Base-by-base conservation (phyloP, 2,329 filamentous ascomycete genomes). In the Lasiodiplodia theobromae region DNA sequence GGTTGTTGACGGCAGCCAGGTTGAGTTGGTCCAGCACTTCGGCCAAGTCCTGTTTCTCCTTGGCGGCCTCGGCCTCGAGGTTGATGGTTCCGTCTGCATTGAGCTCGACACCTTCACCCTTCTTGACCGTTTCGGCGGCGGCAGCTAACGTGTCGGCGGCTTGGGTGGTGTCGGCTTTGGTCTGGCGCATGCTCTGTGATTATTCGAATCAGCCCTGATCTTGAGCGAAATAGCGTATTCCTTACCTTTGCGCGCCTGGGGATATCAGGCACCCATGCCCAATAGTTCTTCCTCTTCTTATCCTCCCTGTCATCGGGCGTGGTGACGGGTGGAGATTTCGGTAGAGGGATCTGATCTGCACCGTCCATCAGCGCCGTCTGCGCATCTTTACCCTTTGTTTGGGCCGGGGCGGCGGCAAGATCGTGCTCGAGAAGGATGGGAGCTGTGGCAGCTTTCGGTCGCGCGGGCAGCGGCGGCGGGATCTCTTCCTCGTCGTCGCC, bases 11-110 rank as follows among this genome's bases (percentile, higher is more conserved):
- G 6, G 92, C 92, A 5, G 91, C 88, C 38, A 97, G 88, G 76
- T 96, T 94, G 70, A 99, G 86, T 54, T 92, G 88, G 75, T 97
- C 92, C 34, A 99, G 90, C 25, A 97, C 88, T 37, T 88, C 86
- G 49, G 88, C 88, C 69, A 98, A 88, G 73, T 97, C 96, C 67
- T 88, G 84, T 70, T 90, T 84, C 75, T 93, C 89, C 73, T 86
- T 83, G 69, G 86, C 77, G 34, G 74, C 76, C 67, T 81, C 80
- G 38, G 74, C 77, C 66, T 81, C 80, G 21, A 76, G 71, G 67
- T 78, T 72, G 71, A 64, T 69, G 11, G 71, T 77, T 64, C 77
- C 77, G 66, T 79, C 77, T 69, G 76, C 72, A 67, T 77, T 78
- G 51, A 64, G 67, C 14, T 40, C 37, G n/a, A 57, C 67, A 12